A percentile compares a stretch with the other conserved stretches of the same genome.
Conservation (phyloP, 306 rosid genomes). For the Rosa multiflora region DNA sequence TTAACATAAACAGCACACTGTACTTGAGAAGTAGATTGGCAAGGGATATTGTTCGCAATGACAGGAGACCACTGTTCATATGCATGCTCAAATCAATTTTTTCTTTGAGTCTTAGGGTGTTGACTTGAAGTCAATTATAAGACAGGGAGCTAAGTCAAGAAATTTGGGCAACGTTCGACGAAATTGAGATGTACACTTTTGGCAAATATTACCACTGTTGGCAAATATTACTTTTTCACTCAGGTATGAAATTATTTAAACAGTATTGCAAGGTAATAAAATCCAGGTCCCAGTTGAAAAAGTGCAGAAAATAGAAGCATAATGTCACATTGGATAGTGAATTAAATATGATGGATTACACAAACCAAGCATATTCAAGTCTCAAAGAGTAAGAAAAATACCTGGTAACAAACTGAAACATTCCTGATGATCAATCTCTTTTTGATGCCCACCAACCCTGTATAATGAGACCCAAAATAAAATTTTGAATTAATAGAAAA, state of each 20-base stretch:
- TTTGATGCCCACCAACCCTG: slow-evolving; percentile 56
- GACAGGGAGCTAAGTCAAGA: background rate
- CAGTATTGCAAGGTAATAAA: background rate
- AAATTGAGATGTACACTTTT: background rate
- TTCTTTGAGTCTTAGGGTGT: background rate
- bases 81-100: background rate
- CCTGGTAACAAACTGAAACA: slow-evolving; percentile 79
- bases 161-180: background rate
- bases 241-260: background rate
- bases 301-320: background rate
- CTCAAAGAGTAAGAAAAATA: slow-evolving; percentile 29
- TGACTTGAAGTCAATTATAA: background rate
- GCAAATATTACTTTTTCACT: background rate
- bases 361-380: slow-evolving; percentile 28
- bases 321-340: background rate
- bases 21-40: background rate
- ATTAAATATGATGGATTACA: background rate
- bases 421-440: slow-evolving; percentile 65
- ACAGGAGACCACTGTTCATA: background rate
- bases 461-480: slow-evolving; percentile 27
- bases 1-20: background rate
- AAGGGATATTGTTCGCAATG: background rate
- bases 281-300: background rate
- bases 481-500: slow-evolving; percentile 12
- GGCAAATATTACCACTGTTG: background rate